Evolutionary conservation across 2,329 filamentous ascomycete species (phyloP), one percentile per base, ranked within the genome.

Genomic region (Didymella keratinophila): DNA sequence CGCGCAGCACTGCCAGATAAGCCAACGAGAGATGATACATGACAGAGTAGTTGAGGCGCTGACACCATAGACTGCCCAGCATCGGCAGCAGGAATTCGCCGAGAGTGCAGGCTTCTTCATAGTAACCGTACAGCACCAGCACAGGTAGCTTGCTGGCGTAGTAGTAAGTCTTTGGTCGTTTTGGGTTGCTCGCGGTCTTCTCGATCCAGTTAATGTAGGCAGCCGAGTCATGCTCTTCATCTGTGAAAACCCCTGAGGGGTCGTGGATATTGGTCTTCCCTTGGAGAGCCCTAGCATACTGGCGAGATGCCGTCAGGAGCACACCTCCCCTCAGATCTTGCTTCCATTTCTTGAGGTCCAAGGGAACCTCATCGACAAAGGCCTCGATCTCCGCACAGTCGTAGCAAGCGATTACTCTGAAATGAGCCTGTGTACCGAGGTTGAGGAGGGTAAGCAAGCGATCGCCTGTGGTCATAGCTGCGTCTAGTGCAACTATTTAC

Each of bases 261-360:
- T 83, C 78, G 11, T 78, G 75, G 2, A 77, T 76, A 11, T 76
- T 76, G 0, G 91, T 93, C 74, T 92, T 93, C 52, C 91, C 91
- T 71, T 92, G 89, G 20, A 93, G 77, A 21, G 91, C 89, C 47
- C 89, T 85, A 49, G 83, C 85, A 23, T 85, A 82, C 71, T 93
- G 90, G 48, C 88, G 80, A 3, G 89, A 81, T 2, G 85, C 83
- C 59, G 90, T 85, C 7, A 93, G 78, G 50, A 92, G 80, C 0
- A 87, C 86, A 2, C 91, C 91, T 16, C 91, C 91, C 57, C 89
- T 83, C 1, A 89, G 84, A 67, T 93, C 90, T 43, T 83, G 80
- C 45, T 87, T 81, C 90, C 90, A 93, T 48, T 89, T 86, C 1
- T 86, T 86, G 57, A 91, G 85, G 62, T 93, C 90, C 60, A 92